Base-by-base conservation (phyloP, 2,329 filamentous ascomycete genomes). In the Neopestalotiopsis sp. region DNA sequence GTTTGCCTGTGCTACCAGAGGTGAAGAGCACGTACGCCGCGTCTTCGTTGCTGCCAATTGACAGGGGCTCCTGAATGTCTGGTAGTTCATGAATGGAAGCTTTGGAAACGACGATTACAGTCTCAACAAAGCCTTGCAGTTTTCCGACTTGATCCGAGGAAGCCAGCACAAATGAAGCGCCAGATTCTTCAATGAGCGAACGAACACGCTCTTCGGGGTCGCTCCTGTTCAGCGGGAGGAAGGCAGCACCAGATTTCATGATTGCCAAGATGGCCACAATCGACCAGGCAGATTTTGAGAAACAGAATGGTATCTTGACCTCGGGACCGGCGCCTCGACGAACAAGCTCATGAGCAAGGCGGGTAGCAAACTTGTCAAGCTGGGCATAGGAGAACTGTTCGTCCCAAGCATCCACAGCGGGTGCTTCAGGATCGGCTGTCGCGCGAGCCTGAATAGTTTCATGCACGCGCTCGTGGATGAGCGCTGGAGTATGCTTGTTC, bases 261-360 rank as follows among this genome's bases (percentile, higher is more conserved):
- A 81, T 74, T 4, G 73, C 78, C 71, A 80, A 74, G 17, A 80
- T 77, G 1, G 76, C 75, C 9, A 81, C 79, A 13, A 80, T 74
- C 5, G 78, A 77, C 78, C 77, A 81, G 6, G 72, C 69, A 5
- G 78, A 80, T 69, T 80, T 81, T 64, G 80, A 76, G 5, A 80
- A 66, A 59, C 78, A 81, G 32, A 79, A 74, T 1, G 78, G 74
- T 5, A 80, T 73, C 17, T 80, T 71, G 3, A 72, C 71, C 63
- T 78, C 77, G 1, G 77, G 75, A 4, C 75, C 76, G 60, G 76
- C 76, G 38, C 78, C 78, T 32, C 77, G 68, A 42, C 70, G 68
- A 2, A 76, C 69, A 20, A 81, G 73, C 32, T 76, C 71, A 24
- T 75, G 73, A 6, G 78, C 75, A 38, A 81, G 70, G 5, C 74